Percentiles rank a stretch among this genome's conserved stretches.
Conservation (phyloP, 2,329 filamentous ascomycete genomes). For the Calonectria pseudoreteaudii region DNA sequence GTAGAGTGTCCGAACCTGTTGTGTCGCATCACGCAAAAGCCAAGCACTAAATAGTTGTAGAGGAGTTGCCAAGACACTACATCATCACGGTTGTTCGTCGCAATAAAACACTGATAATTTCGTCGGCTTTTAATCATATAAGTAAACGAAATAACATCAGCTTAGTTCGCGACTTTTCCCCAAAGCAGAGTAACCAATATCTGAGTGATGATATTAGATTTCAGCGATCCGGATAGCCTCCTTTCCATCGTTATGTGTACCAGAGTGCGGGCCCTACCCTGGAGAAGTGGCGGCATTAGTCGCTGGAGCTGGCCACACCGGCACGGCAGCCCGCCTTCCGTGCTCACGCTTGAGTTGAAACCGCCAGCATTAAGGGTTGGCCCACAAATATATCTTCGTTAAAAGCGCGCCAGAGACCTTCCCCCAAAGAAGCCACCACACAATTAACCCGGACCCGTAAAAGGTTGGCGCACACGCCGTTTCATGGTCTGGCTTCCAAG, state of each 20-base stretch:
- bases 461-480: neutral
- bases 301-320: neutral
- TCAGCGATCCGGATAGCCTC: neutral
- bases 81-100: neutral
- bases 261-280: no score
- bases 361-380: neutral
- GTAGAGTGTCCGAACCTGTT: neutral
- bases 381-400: neutral
- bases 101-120: neutral
- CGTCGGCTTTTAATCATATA: neutral
- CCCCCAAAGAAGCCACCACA: neutral
- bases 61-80: neutral
- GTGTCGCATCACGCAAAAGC: no score
- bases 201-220: neutral
- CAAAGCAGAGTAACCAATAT: neutral
- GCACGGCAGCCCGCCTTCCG: neutral
- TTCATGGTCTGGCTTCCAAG: neutral
- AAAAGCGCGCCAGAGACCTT: neutral
- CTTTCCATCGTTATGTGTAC: neutral
- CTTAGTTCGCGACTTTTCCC: neutral
- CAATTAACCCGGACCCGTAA: neutral
- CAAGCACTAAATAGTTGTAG: neutral
- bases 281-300: neutral
- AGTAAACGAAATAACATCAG: neutral
- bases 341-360: neutral